phyloP scores from a whole-genome alignment of 768 basidiomycete species.

The Nevesoporus exiguus region DNA sequence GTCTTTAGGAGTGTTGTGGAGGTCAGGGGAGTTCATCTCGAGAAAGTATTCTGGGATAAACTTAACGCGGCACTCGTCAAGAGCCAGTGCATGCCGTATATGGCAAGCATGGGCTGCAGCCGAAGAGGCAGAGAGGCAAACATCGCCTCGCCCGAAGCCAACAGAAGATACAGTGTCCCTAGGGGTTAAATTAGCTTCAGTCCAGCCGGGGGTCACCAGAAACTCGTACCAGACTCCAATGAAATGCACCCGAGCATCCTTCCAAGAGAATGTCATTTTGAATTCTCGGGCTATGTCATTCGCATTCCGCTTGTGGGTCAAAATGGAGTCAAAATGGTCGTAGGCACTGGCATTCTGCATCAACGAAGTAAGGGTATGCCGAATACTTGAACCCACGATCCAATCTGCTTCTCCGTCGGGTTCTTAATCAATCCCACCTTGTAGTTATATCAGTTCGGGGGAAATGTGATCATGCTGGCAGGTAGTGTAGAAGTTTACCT shows the following conservation, averaged over 20 bases:
- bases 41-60: constrained; percentile 47
- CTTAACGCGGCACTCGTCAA: constrained; percentile 62
- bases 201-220: not conserved
- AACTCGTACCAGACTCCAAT: constrained; percentile 46
- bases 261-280: constrained; percentile 45
- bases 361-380: not conserved
- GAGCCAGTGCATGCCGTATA: constrained; percentile 61
- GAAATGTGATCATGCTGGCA: not conserved
- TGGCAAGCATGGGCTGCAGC: constrained; percentile 53
- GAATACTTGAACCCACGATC: constrained; percentile 14
- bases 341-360: not conserved
- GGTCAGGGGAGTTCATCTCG: constrained; percentile 24
- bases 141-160: constrained; percentile 37
- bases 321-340: constrained; percentile 7
- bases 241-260: constrained; percentile 44
- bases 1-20: not conserved
- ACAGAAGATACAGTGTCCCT: constrained; percentile 73
- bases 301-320: constrained; percentile 18
- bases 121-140: constrained; percentile 53
- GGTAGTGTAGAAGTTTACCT: not conserved
- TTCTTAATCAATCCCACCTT: constrained; percentile 34
- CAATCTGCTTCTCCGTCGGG: constrained; percentile 33
- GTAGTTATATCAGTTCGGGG: not conserved
- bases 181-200: not conserved
- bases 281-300: constrained; percentile 28